These are phyloP conservation scores for Ophiobolus disseminans DNA, from an alignment of 2,329 filamentous ascomycete genomes.

Conservation along the genomic window DNA sequence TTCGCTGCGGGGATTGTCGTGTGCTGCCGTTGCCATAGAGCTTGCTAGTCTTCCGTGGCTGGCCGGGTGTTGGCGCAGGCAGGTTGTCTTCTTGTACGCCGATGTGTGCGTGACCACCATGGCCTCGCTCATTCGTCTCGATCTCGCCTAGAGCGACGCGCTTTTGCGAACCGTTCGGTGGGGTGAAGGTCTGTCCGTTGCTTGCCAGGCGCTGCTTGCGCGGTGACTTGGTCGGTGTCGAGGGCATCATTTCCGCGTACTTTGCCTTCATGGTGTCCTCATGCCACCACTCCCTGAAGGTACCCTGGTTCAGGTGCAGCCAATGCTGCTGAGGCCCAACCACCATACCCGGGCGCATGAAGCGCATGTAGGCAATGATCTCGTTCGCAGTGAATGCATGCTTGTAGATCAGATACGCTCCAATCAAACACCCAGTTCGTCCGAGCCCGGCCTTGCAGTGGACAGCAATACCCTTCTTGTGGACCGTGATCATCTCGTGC, in stretches of 20 bases:
- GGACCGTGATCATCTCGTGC: slow-evolving; percentile 90
- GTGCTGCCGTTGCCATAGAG: slow-evolving; percentile 66
- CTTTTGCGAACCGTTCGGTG: slow-evolving; percentile 78
- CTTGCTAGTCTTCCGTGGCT: slow-evolving; percentile 87
- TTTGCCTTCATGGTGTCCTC: slow-evolving; percentile 82
- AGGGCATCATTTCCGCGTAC: slow-evolving; percentile 67
- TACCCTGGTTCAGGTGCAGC: slow-evolving; percentile 95
- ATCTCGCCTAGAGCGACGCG: slow-evolving; percentile 93
- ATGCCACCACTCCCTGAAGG: slow-evolving; percentile 98
- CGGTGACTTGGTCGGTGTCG: slow-evolving; percentile 64
- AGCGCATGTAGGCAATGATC: slow-evolving; percentile 97
- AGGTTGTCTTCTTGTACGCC: slow-evolving; percentile 87
- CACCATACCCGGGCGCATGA: slow-evolving; percentile 99
- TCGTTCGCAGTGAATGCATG: slow-evolving; percentile 98
- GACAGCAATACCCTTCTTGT: slow-evolving; percentile 92
- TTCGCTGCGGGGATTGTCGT: slow-evolving; percentile 43
- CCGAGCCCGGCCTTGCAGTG: slow-evolving; percentile 98
- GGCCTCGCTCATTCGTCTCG: slow-evolving; percentile 73
- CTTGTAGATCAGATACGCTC: slow-evolving; percentile 95
- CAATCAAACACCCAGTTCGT: slow-evolving; percentile 93
- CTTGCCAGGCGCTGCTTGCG: slow-evolving; percentile 61
- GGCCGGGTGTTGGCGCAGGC: slow-evolving; percentile 92
- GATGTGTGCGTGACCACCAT: slow-evolving; percentile 55
- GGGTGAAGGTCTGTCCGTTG: slow-evolving; percentile 78
- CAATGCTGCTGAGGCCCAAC: slow-evolving; percentile 98